Base-by-base conservation (phyloP, 768 basidiomycete genomes). In the Psilocybe cubensis region DNA sequence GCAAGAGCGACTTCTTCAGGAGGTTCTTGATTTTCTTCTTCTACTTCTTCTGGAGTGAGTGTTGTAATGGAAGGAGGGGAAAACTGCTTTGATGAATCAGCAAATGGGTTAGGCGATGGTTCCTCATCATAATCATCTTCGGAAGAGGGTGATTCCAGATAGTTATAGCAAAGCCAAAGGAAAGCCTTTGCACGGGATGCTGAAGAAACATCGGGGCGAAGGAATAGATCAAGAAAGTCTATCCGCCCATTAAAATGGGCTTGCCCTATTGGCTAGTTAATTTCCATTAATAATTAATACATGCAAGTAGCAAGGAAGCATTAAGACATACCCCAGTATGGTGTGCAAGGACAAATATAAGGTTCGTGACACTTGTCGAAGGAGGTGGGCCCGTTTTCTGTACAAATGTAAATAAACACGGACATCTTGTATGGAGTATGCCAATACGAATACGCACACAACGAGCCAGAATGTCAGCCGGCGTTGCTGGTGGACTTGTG, bases 121-220 rank as follows among this genome's bases (percentile, higher is more conserved):
- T 73, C 72, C 31, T 69, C 70, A 61, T 79, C 75, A 46, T 79
- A 73, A 59, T 80, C 73, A 38, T 79, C 76, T 35, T 73, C 74
- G 25, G 70, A 60, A 4, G 70, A 63, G 9, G 72, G 68, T 12
- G 72, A 71, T 67, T 92, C 89, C 59, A 91, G 79, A 67, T 91
- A 91, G 66, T 89, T 85, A 73, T 84, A 94, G 66, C 94, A 81
- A 54, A 95, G 79, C 89, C 91, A 94, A 25, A 96, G 82, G 70
- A 96, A 94, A 2, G 88, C 90, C 42, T 75, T 80, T 6, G 91
- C 92, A 42, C 94, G 88, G 50, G 87, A 85, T 5, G 73, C 68
- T 1, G 93, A 93, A 7, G 91, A 86, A 42, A 92, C 79, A 62
- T 89, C 84, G 9, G 69, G 70, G 23, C 91, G 88, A 49, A 91